Percentiles rank a stretch among this genome's conserved stretches.
These are phyloP conservation scores for Chloranthus sessilifolius DNA, from an alignment of 164 flowering plant species.

Conservation along the genomic window DNA sequence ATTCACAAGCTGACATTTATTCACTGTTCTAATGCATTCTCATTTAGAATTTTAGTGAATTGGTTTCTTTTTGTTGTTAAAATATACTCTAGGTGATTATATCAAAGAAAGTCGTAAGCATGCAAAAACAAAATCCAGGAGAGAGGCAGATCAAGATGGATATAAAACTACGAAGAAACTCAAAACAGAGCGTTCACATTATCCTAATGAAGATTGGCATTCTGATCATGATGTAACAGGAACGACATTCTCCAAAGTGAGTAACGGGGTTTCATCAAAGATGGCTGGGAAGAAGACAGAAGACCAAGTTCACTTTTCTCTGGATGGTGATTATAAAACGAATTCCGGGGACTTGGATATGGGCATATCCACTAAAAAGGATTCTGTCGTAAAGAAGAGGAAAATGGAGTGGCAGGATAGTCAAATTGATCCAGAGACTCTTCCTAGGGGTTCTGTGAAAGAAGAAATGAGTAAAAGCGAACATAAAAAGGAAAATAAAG, in stretches of 20 bases:
- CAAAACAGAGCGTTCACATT: constrained; percentile 31
- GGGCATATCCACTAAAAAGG: no score
- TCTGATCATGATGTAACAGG: constrained; percentile 36
- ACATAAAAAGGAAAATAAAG: constrained; percentile 30
- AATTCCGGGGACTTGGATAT: constrained; percentile 20
- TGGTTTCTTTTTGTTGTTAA: no score
- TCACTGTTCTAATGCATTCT: no score
- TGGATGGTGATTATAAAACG: constrained; percentile 14
- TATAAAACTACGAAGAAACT: constrained; percentile 50
- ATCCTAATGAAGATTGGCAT: constrained; percentile 29
- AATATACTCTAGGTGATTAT: constrained; percentile 48
- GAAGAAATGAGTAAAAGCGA: constrained; percentile 33
- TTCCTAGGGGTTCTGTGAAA: constrained; percentile 13
- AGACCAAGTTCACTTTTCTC: constrained; percentile 19
- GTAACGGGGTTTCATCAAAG: constrained; percentile 23
- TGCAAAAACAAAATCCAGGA: constrained; percentile 37
- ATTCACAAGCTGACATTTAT: no score
- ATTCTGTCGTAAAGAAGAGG: constrained; percentile 40
- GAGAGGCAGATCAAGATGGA: constrained; percentile 35
- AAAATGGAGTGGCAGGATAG: constrained; percentile 43
- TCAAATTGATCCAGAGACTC: constrained; percentile 18
- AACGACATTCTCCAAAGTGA: constrained; percentile 15
- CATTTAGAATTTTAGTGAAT: background rate
- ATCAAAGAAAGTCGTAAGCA: constrained; percentile 15
- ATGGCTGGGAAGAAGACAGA: constrained; percentile 30